These are phyloP conservation scores for Rhododendron ovatum DNA, from an alignment of 148 eudicot species.

Conservation along the genomic window DNA sequence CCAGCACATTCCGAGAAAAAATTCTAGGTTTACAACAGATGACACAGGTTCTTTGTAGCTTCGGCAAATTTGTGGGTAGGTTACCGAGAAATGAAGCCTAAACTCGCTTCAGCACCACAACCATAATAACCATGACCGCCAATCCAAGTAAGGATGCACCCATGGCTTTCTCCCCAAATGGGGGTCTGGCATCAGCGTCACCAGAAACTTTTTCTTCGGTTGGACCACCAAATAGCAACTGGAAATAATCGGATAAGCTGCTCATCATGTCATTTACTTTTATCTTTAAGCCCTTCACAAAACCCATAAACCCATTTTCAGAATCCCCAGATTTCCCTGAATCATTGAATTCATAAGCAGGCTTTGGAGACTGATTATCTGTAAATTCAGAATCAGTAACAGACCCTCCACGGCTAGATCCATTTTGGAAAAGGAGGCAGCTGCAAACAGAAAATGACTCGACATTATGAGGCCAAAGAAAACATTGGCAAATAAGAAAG, in stretches of 20 bases:
- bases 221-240: slow-evolving; percentile 34
- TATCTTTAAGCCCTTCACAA: slow-evolving; percentile 35
- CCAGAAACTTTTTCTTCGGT: background rate
- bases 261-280: slow-evolving; percentile 49
- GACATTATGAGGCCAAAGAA: background rate
- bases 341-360: slow-evolving; percentile 13
- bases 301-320: slow-evolving; percentile 26
- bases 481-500: background rate
- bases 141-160: slow-evolving; percentile 58
- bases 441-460: slow-evolving; percentile 1
- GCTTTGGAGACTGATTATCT: slow-evolving; percentile 16
- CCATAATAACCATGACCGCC: slow-evolving; percentile 71
- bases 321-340: slow-evolving; percentile 15
- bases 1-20: background rate
- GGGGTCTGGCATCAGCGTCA: slow-evolving; percentile 7
- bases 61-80: slow-evolving; percentile 41
- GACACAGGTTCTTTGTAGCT: slow-evolving; percentile 13
- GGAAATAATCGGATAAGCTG: slow-evolving; percentile 48
- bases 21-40: background rate
- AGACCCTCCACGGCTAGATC: background rate
- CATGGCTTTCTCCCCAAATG: slow-evolving; percentile 16
- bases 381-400: slow-evolving; percentile 21
- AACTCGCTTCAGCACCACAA: slow-evolving; percentile 52
- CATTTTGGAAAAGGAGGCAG: background rate
- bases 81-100: slow-evolving; percentile 11